Evolutionary conservation across 257 asterid species (phyloP), one percentile per base, ranked within the genome.

Genomic region (Solanum dulcamara): DNA sequence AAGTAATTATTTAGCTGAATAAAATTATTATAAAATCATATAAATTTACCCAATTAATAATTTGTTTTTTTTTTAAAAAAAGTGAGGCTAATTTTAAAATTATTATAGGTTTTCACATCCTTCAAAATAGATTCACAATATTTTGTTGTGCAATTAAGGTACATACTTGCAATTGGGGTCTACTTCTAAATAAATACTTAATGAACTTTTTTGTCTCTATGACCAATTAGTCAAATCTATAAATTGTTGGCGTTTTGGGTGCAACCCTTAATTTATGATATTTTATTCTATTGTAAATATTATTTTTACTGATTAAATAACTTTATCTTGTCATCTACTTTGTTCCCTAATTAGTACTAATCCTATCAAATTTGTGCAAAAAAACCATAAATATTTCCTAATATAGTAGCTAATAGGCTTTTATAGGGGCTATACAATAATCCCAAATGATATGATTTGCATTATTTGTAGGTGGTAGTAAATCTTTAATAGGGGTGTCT

Each of bases 301-400:
- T 10, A 71, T 81, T 48, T 38, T 64, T 17, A 30, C 74, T 77
- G 28, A 80, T 71, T 85, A 67, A 72, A 37, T 28, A 17, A 4
- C 33, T 85, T 44, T 72, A 62, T 59, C 84, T 60, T 81, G 74
- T 85, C 48, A 85, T 79, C 48, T 74, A 59, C 66, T 44, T 26
- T 88, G 90, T 87, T 88, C 60, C 85, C 86, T 51, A 66, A 66
- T 60, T 88, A 88, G 86, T 84, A 26, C 66, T 68, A 66, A 40
- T 83, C 89, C 89, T 60, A 84, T 84, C 59, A 85, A 72, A 81
- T 85, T 50, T 57, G 10, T 67, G 81, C 87, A 37, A 75, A 74
- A 48, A 8, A 12, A 20, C 10, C 3, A 32, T 22, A 72, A 15
- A 40, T 9, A 60, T 17, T 24, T 20, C 77, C 59, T 59, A 82